Evolutionary conservation across 2,329 filamentous ascomycete species (phyloP).

Genomic region (Penicillium sp.): DNA sequence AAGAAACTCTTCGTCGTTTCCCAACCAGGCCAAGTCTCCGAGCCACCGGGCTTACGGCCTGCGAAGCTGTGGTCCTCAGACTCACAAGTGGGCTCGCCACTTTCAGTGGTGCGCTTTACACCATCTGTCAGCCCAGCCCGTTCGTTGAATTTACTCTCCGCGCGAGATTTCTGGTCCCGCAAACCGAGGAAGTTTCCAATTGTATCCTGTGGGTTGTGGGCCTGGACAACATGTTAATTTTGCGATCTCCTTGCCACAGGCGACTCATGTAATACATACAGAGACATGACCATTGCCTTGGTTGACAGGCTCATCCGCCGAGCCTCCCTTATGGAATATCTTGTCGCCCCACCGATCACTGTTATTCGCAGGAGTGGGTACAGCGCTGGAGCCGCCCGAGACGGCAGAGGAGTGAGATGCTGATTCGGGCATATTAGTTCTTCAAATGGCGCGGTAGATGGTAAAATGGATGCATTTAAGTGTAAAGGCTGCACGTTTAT

Average conservation of each 20-base stretch:
- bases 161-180: conserved; percentile 27
- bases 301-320: not conserved
- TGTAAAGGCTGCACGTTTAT: not conserved
- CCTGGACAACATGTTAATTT: conserved; percentile 10
- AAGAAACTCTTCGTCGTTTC: conserved; percentile 22
- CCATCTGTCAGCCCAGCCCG: conserved; percentile 9
- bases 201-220: conserved; percentile 22
- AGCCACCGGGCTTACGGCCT: conserved; percentile 25
- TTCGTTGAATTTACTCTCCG: conserved; percentile 18
- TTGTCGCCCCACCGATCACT: conserved; percentile 24
- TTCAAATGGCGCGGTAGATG: not conserved
- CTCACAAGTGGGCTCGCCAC: conserved; percentile 21
- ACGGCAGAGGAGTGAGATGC: conserved; percentile 11
- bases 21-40: conserved; percentile 33
- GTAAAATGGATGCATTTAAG: no score
- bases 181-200: conserved; percentile 30
- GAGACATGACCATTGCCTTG: conserved; percentile 25
- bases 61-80: conserved; percentile 36
- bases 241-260: not conserved
- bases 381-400: conserved; percentile 23
- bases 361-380: conserved; percentile 33
- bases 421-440: conserved; percentile 12
- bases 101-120: not conserved
- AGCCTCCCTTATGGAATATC: conserved; percentile 22
- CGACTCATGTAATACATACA: conserved; percentile 15